These are phyloP conservation scores for Crithidia bombi DNA, from an alignment of 208 protist genomes.

Conservation along the genomic window DNA sequence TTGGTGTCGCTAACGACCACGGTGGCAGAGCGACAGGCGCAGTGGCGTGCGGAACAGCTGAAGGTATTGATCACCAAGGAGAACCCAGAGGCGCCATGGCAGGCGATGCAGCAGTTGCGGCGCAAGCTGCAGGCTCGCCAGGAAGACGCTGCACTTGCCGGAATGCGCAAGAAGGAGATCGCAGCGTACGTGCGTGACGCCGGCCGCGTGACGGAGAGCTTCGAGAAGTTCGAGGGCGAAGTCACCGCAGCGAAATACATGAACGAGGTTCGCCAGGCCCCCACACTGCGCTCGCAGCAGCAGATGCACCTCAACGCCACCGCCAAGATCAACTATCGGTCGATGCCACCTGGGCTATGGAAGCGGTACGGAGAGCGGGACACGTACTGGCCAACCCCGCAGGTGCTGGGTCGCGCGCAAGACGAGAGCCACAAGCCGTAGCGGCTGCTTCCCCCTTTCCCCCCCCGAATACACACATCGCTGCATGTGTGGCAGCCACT, in stretches of 20 bases:
- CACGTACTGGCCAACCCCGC: conserved; percentile 76
- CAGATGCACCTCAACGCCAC: conserved; percentile 92
- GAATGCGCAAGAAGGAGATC: conserved; percentile 78
- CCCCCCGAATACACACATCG: too few relatives aligned
- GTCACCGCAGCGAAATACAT: conserved; percentile 82
- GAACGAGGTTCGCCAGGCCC: conserved; percentile 78
- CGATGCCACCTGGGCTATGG: conserved; percentile 88
- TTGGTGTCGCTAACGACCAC: conserved; percentile 37
- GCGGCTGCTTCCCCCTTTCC: too few relatives aligned
- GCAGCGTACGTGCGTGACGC: conserved; percentile 71
- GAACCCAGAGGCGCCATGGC: conserved; percentile 71
- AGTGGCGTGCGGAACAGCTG: conserved; percentile 71
- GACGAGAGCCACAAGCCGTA: conserved; percentile 47
- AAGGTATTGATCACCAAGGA: conserved; percentile 45
- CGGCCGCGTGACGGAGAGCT: conserved; percentile 72
- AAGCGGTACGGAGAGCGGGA: conserved; percentile 83
- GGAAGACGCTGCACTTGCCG: conserved; percentile 50
- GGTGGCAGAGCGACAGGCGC: conserved; percentile 45
- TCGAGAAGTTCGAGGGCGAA: conserved; percentile 89
- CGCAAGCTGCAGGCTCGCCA: conserved; percentile 36
- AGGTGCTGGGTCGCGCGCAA: conserved; percentile 57
- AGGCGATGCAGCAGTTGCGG: conserved; percentile 50
- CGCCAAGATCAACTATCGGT: conserved; percentile 88
- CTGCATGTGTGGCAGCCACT: too few relatives aligned
- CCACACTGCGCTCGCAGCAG: conserved; percentile 80